Conservation (phyloP, 202 grass and related monocot species). For the Saccharum hybrid region DNA sequence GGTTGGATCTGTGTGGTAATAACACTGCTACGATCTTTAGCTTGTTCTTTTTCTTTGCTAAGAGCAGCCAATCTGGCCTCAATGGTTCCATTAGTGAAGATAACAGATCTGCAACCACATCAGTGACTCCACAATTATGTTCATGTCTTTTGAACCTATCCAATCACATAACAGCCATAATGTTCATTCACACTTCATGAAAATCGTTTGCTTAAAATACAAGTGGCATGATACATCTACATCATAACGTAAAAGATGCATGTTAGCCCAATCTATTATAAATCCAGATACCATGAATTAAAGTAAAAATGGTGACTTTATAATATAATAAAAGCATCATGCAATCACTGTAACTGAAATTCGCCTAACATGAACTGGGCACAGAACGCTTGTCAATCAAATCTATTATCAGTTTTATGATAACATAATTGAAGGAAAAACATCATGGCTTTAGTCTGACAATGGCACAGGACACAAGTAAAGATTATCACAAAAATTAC, state of each 20-base stretch:
- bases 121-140: conserved; percentile 12
- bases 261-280: not conserved
- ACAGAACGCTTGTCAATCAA: not conserved
- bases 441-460: not conserved
- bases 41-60: conserved; percentile 92
- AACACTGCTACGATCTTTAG: conserved; percentile 69
- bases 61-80: conserved; percentile 71
- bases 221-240: not conserved
- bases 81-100: conserved; percentile 80
- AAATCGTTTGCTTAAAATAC: not conserved
- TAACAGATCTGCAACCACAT: conserved; percentile 68
- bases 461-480: not conserved
- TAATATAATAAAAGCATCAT: not conserved
- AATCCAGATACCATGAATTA: not conserved
- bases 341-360: conserved; percentile 7
- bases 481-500: not conserved
- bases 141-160: not conserved
- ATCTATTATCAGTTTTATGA: not conserved
- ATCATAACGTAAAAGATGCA: not conserved
- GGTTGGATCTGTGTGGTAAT: conserved; percentile 94
- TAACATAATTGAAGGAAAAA: not conserved
- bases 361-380: not conserved
- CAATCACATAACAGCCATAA: not conserved
- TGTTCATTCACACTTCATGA: not conserved
- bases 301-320: not conserved